phyloP scores from a whole-genome alignment of 495 filamentous ascomycete species.

The Podospora sp. region DNA sequence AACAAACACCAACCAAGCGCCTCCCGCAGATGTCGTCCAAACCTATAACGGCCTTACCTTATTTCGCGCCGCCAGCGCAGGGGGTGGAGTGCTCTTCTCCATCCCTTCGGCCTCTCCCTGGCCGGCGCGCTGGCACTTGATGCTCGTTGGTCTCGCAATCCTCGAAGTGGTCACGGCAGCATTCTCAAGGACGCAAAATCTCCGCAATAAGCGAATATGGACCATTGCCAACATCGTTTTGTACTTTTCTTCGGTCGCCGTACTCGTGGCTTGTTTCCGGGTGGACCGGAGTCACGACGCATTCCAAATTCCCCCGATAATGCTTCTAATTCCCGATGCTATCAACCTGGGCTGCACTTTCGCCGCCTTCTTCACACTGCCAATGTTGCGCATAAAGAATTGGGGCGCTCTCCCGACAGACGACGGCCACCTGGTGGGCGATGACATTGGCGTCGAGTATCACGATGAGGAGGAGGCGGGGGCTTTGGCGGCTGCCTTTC shows the following conservation, averaged over 20 bases:
- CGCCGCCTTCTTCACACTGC: background rate
- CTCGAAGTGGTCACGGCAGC: background rate
- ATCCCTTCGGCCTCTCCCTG: background rate
- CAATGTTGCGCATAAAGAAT: conserved; percentile 5
- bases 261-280: background rate
- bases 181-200: background rate
- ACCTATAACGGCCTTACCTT: background rate
- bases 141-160: background rate
- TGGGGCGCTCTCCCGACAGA: background rate
- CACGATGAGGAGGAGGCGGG: background rate
- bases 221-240: background rate
- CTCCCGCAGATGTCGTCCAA: conserved; percentile 1
- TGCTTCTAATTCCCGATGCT: background rate
- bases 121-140: background rate
- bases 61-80: background rate
- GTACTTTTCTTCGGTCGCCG: background rate
- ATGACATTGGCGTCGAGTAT: background rate
- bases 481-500: background rate
- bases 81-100: background rate
- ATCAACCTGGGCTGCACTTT: background rate
- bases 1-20: background rate
- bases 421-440: background rate
- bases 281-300: background rate
- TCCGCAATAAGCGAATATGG: background rate
- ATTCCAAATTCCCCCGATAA: background rate